phyloP scores from a whole-genome alignment of 129 eudicot species.

The Lactuca sativa region DNA sequence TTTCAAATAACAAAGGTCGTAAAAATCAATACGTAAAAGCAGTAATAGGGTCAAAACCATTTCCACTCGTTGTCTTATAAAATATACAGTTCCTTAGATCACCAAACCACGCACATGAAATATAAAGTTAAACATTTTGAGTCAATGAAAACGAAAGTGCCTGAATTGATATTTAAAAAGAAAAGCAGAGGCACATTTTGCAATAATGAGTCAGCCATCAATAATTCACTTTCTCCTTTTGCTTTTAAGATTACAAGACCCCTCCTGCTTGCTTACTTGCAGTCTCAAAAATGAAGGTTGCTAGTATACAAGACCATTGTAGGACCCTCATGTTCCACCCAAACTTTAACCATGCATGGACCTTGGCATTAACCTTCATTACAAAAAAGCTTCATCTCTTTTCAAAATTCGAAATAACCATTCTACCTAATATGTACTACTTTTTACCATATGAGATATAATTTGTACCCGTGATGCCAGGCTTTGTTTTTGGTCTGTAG shows the following conservation, averaged over 20 bases:
- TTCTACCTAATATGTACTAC: conserved; percentile 1
- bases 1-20: no score
- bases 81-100: background rate
- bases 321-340: conserved; percentile 13
- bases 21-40: background rate
- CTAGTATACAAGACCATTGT: conserved; percentile 16
- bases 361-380: conserved; percentile 25
- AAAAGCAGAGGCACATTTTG: conserved; percentile 9
- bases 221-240: conserved; percentile 18
- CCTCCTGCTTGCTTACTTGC: background rate
- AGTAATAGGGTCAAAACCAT: background rate
- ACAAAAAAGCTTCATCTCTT: conserved; percentile 6
- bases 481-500: background rate
- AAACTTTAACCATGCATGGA: conserved; percentile 15
- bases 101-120: conserved; percentile 18
- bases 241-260: conserved; percentile 11
- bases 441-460: conserved; percentile 2
- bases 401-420: conserved; percentile 5
- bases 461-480: conserved; percentile 6
- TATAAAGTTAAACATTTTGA: background rate
- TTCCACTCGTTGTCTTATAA: background rate
- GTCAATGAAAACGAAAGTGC: conserved; percentile 4
- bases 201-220: conserved; percentile 24
- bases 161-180: background rate
- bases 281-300: background rate